A percentile compares a stretch with the other conserved stretches of the same genome.
Conservation (phyloP, 179 eudicot genomes). For the Heliamphora pulchella region DNA sequence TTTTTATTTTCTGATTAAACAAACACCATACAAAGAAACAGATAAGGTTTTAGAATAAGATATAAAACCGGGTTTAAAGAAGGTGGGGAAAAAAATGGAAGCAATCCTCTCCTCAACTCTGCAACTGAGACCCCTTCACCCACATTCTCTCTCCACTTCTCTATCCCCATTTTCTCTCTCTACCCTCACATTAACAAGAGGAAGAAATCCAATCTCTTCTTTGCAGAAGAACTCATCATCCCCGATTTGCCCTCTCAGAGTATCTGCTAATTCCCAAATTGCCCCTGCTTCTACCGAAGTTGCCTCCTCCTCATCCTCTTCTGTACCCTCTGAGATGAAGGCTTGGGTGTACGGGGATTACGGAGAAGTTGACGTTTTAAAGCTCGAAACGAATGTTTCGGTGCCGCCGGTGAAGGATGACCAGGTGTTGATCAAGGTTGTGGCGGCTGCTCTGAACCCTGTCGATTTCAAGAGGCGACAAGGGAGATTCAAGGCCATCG, state of each 20-base stretch:
- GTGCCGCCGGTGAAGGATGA: conserved; percentile 76
- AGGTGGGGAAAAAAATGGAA: no score
- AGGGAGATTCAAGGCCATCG: conserved; percentile 89
- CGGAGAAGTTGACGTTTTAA: conserved; percentile 79
- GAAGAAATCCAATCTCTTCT: background rate
- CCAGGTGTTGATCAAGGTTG: conserved; percentile 79
- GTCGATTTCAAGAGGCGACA: conserved; percentile 76
- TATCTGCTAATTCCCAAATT: conserved; percentile 46
- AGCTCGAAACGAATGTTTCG: conserved; percentile 41
- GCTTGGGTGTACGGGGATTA: conserved; percentile 85
- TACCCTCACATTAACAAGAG: conserved; percentile 13
- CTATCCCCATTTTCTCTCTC: conserved; percentile 19
- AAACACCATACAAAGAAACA: no score
- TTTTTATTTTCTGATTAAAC: no score
- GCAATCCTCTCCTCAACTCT: no score
- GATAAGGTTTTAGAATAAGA: no score
- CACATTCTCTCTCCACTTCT: conserved; percentile 14
- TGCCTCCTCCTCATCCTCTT: conserved; percentile 8
- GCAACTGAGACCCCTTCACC: no score
- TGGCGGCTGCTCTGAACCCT: conserved; percentile 85
- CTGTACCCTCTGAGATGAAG: conserved; percentile 66
- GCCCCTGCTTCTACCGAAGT: conserved; percentile 40
- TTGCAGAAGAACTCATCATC: background rate
- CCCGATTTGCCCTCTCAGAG: conserved; percentile 18
- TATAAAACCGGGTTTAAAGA: no score